Conservation (phyloP, 2,329 filamentous ascomycete genomes). For the Phyllosticta citriasiana region DNA sequence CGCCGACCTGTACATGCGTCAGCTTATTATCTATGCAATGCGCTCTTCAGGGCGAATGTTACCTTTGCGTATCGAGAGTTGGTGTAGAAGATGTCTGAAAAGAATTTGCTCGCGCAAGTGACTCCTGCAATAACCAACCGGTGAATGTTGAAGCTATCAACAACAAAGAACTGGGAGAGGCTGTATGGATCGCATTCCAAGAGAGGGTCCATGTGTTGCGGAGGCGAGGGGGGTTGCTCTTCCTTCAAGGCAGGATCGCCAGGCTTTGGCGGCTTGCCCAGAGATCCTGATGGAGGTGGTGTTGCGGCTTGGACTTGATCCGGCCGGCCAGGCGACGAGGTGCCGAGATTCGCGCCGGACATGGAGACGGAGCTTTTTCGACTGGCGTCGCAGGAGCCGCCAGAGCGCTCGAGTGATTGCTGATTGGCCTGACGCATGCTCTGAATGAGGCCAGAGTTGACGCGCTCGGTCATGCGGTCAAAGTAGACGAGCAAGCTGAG, state of each 20-base stretch:
- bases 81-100: conserved; percentile 97
- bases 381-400: conserved; percentile 39
- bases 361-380: conserved; percentile 26
- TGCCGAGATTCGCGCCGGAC: conserved; percentile 19
- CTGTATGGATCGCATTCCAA: conserved; percentile 39
- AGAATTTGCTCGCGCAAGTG: conserved; percentile 98
- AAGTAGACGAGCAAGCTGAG: conserved; percentile 93
- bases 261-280: conserved; percentile 30
- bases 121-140: conserved; percentile 92
- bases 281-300: conserved; percentile 39
- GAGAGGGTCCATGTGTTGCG: conserved; percentile 24
- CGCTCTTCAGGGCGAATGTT: conserved; percentile 21
- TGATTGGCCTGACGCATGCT: conserved; percentile 46
- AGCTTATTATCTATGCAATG: conserved; percentile 2
- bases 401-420: conserved; percentile 31
- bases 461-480: conserved; percentile 94
- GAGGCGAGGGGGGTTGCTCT: conserved; percentile 27
- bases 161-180: conserved; percentile 72
- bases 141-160: conserved; percentile 98
- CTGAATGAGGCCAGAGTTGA: conserved; percentile 71
- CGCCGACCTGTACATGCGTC: conserved; percentile 61
- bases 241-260: conserved; percentile 14
- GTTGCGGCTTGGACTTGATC: conserved; percentile 35
- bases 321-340: conserved; percentile 17
- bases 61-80: conserved; percentile 99